Evolutionary conservation across 352 stramenopile species (phyloP), one percentile per base, ranked within the genome.

Genomic region (Pythium brachiatum): DNA sequence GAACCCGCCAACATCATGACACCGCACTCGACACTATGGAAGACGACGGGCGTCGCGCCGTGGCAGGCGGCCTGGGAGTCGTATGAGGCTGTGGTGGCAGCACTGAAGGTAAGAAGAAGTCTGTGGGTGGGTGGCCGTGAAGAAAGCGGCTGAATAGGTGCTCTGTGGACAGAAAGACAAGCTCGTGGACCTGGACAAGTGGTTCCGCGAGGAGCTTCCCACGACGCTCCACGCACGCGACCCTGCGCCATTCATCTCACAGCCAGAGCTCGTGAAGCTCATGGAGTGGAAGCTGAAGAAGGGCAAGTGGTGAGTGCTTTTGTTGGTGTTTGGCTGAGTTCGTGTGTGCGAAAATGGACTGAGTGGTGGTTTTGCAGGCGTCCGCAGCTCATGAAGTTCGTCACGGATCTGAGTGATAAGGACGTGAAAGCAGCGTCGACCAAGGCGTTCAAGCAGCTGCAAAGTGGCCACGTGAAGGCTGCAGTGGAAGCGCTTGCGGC

Each of bases 271-370:
- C 38, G 62, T 74, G 26, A 66, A 75, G 43, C 72, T 94, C 43
- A 89, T 94, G 82, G 62, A 90, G 57, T 94, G 84, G 84, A 94
- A 92, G 63, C 79, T 94, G 41, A 90, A 82, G 64, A 94, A 92
- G 56, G 84, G 82, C 41, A 94, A 94, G 71, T 94, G 82, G 84
- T 91, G 50, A 23, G 66, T 7, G 20, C 13, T 70, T 31, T 16
- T 18, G 15, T 62, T 29, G 29, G 29, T 38, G 18, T 57, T n/a
- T n/a, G n/a, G n/a, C n/a, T n/a, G n/a, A n/a, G n/a, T n/a, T n/a
- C n/a, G n/a, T n/a, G n/a, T n/a, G n/a, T n/a, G n/a, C n/a, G n/a
- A n/a, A n/a, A n/a, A n/a, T n/a, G n/a, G 29, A 34, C 29, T 9
- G 29, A 34, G 29, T 34, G 29, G 29, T 5, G 29, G 5, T 34